Evolutionary conservation across 192 early-diverging fungal genomes (phyloP).

Genomic region (Mortierella hygrophila): DNA sequence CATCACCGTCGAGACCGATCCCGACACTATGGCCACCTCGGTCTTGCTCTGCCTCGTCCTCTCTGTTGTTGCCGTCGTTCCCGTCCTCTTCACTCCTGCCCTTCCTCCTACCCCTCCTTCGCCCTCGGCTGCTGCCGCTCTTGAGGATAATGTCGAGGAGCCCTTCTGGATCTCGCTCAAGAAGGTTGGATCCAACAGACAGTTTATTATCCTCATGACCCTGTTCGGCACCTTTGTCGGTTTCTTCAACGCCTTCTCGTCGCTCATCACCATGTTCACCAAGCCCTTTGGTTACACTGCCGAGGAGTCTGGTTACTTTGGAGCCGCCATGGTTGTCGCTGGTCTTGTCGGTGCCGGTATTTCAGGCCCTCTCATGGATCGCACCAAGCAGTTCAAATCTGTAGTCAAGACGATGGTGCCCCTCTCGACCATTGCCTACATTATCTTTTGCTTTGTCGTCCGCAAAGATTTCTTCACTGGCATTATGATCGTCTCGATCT

Average conservation of each 20-base stretch:
- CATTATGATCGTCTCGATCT: conserved; percentile 40
- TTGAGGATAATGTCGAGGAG: conserved; percentile 39
- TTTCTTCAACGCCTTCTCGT: conserved; percentile 62
- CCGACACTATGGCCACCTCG: conserved; percentile 35
- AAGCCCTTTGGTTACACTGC: conserved; percentile 58
- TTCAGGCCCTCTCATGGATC: conserved; percentile 65
- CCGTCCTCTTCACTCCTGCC: conserved; percentile 58
- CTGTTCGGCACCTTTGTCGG: conserved; percentile 66
- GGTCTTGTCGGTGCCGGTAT: conserved; percentile 70
- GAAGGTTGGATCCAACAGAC: conserved; percentile 55
- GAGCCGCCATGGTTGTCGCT: conserved; percentile 66
- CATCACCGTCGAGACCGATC: conserved; percentile 43
- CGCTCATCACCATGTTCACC: conserved; percentile 62
- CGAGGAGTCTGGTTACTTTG: conserved; percentile 67
- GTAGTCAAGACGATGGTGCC: conserved; percentile 61
- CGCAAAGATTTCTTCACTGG: conserved; percentile 39
- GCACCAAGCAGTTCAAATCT: conserved; percentile 65
- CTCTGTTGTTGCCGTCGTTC: conserved; percentile 51
- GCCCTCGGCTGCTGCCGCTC: conserved; percentile 56
- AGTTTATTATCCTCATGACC: conserved; percentile 63
- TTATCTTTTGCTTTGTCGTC: conserved; percentile 63
- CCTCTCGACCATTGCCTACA: conserved; percentile 57
- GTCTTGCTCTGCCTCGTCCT: conserved; percentile 62
- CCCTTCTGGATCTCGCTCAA: conserved; percentile 55
- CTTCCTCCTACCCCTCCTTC: conserved; percentile 66